A percentile compares a stretch with the other conserved stretches of the same genome.
These are phyloP conservation scores for Penicillium hesseltinei DNA, from an alignment of 2,329 filamentous ascomycete species.

Conservation along the genomic window DNA sequence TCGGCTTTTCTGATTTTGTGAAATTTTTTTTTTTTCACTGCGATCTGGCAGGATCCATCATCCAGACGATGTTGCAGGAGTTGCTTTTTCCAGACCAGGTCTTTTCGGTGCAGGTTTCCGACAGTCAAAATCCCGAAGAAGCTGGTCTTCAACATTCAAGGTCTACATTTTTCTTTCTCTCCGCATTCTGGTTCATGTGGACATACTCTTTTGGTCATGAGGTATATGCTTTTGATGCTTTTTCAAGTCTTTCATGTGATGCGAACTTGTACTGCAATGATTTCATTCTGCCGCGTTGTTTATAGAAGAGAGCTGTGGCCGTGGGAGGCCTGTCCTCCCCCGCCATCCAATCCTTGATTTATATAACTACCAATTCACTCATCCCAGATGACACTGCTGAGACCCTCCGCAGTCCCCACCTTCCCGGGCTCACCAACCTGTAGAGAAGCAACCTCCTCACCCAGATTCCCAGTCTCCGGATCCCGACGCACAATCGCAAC, in stretches of 20 bases:
- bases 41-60: conserved; percentile 9
- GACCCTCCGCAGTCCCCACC: conserved; percentile 27
- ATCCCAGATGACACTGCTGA: conserved; percentile 40
- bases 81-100: conserved; percentile 13
- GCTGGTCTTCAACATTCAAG: conserved; percentile 25
- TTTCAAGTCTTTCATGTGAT: conserved; percentile 9
- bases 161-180: conserved; percentile 11
- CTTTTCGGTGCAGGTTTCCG: conserved; percentile 19
- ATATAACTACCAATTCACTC: conserved; percentile 19
- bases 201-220: conserved; percentile 12
- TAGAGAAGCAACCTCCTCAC: conserved; percentile 35
- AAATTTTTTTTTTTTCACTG: not conserved
- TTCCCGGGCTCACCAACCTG: conserved; percentile 31
- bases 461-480: conserved; percentile 58
- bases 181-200: conserved; percentile 6
- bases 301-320: conserved; percentile 10
- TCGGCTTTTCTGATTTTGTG: not conserved
- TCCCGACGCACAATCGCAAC: conserved; percentile 64
- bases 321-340: not conserved
- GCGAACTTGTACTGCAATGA: conserved; percentile 15
- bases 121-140: conserved; percentile 23
- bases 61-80: conserved; percentile 11
- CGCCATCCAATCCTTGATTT: conserved; percentile 4
- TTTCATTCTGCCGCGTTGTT: conserved; percentile 5
- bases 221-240: conserved; percentile 9